Conservation (phyloP, 2,329 filamentous ascomycete genomes). For the Pezicula rhizophila region DNA sequence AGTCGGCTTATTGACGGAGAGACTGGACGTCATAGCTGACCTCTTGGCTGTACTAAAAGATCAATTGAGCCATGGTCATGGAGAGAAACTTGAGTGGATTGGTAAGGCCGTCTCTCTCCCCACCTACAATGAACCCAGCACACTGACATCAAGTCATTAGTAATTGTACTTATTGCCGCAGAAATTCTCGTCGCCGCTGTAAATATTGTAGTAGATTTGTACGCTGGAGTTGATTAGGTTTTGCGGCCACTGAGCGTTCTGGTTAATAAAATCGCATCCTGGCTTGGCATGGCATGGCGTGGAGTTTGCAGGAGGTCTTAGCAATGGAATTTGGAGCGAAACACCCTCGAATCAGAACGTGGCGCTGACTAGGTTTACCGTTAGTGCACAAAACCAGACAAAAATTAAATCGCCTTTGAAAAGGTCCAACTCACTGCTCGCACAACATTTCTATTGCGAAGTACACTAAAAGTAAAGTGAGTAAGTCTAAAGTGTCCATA, state of each 20-base stretch:
- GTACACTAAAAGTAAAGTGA: too few species aligned
- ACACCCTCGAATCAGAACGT: too few species aligned
- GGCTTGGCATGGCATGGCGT: too few species aligned
- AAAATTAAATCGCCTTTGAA: too few species aligned
- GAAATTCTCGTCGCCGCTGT: conserved; percentile 90
- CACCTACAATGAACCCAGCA: not conserved
- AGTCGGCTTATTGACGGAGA: conserved; percentile 80
- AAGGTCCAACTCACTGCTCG: too few species aligned
- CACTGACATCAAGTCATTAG: conserved; percentile 36
- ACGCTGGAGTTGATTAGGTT: conserved; percentile 56
- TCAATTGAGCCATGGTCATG: conserved; percentile 88
- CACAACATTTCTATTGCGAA: too few species aligned
- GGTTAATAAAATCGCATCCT: not conserved
- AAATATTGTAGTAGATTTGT: conserved; percentile 92
- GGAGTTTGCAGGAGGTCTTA: too few species aligned
- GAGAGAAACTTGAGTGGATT: conserved; percentile 85
- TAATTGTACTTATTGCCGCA: conserved; percentile 91
- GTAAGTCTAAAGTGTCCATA: too few species aligned
- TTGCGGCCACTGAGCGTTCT: not conserved
- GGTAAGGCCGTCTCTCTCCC: conserved; percentile 45
- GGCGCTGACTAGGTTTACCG: too few species aligned
- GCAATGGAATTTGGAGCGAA: too few species aligned
- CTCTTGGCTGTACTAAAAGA: conserved; percentile 89
- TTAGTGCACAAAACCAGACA: too few species aligned
- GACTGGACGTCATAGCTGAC: conserved; percentile 89